phyloP scores from a whole-genome alignment of 2,329 filamentous ascomycete genomes.

The Amesomyces nigricolor region DNA sequence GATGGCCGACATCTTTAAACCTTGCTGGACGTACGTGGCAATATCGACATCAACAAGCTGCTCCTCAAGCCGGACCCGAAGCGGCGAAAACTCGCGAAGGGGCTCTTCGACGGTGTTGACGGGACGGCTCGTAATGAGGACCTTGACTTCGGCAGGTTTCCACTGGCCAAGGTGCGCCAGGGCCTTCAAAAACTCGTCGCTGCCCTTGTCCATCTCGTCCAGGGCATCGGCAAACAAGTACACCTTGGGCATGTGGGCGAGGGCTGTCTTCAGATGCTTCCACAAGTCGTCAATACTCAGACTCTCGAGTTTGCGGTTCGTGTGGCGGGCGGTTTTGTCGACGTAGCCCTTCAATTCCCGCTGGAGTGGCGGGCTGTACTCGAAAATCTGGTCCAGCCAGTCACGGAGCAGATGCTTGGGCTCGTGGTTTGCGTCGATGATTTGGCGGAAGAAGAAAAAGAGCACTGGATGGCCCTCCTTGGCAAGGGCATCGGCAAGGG shows the following conservation, averaged over 20 bases:
- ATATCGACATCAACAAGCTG: slow-evolving; percentile 38
- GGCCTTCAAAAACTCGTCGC: slow-evolving; percentile 28
- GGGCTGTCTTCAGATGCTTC: slow-evolving; percentile 27
- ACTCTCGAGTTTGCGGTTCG: slow-evolving; percentile 11
- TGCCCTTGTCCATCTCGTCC: slow-evolving; percentile 42
- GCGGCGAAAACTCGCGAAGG: slow-evolving; percentile 22
- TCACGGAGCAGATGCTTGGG: slow-evolving; percentile 31
- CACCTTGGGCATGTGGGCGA: slow-evolving; percentile 24
- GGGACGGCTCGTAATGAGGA: slow-evolving; percentile 41
- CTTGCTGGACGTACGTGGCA: slow-evolving; percentile 31
- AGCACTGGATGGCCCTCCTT: slow-evolving; percentile 28
- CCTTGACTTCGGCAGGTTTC: slow-evolving; percentile 31
- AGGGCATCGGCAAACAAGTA: slow-evolving; percentile 41
- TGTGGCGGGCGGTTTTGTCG: slow-evolving; percentile 4
- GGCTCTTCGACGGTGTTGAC: slow-evolving; percentile 28
- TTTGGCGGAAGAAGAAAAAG: slow-evolving; percentile 38
- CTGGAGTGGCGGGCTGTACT: slow-evolving; percentile 31
- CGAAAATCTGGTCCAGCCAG: slow-evolving; percentile 32
- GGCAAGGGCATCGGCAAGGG: slow-evolving; percentile 23
- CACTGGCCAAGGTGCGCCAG: slow-evolving; percentile 32
- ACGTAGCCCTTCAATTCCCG: slow-evolving; percentile 19
- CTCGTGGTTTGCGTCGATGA: slow-evolving; percentile 33
- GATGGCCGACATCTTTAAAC: slow-evolving; percentile 19
- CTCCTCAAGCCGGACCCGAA: slow-evolving; percentile 35
- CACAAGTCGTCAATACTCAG: slow-evolving; percentile 28